Evolutionary conservation across 345 rosid genomes (phyloP), one percentile per base, ranked within the genome.

Genomic region (Arabidopsis suecica): DNA sequence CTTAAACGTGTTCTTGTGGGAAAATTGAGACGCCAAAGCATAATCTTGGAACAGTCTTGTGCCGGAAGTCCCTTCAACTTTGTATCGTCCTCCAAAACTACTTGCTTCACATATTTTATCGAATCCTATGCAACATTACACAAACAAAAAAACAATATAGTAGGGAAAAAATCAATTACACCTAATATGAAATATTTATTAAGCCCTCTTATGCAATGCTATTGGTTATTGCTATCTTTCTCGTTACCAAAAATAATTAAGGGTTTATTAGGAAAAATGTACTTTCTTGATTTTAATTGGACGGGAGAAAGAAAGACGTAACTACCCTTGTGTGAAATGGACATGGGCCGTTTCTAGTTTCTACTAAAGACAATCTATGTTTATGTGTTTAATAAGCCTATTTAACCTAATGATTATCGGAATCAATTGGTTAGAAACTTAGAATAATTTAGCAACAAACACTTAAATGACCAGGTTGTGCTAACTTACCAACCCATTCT

Each of bases 51-150:
- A 84, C 98, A 93, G 22, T 88, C 86, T 68, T 86, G 84, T 7
- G 79, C 62, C 25, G 96, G 87, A 69, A 90, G 85, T 49, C 98
- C 97, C 69, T 89, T 88, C 40, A 89, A 64, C 73, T 91, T 89
- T 4, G 86, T 81, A 80, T 93, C 96, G 23, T 89, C 97, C 74
- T 91, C 98, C 49, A 88, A 70, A 9, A 91, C 90, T 23, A 82
- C 91, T 84, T 93, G 82, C 59, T 91, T 91, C 78, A 93, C 94
- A 40, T 89, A 91, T 49, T 91, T 89, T 34, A 91, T 85, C 32
- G 98, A 89, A 80, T 91, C 87, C 97, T 93, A 81, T 68, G 18
- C n/a, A 65, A 18, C 6, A 33, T 33, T 33, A 44, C 0, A 0
- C 0, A 2, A 8, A 9, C 7, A 61, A 0, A 13, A 64, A 22